These are phyloP conservation scores for Parafenestella ontariensis DNA, from an alignment of 2,329 filamentous ascomycete species.

Conservation along the genomic window DNA sequence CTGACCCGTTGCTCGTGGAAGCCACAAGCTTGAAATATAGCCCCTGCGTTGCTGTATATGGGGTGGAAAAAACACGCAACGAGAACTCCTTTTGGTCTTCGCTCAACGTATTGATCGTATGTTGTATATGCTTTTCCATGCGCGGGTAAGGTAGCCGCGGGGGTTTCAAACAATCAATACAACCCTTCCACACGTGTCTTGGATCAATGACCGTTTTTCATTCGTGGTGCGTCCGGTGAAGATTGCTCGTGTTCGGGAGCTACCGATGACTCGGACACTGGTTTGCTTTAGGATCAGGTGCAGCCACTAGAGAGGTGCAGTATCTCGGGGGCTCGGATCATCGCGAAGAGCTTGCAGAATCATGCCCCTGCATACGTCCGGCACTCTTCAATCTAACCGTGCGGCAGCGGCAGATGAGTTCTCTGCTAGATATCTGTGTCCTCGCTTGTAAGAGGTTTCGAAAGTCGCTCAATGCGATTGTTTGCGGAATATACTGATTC, in stretches of 20 bases:
- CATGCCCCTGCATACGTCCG: conserved; percentile 4
- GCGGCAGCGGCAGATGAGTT: neutral
- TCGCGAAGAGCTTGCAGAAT: conserved; percentile 5
- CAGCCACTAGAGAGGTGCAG: conserved; percentile 20
- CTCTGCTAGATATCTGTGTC: no score
- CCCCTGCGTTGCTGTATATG: conserved; percentile 1
- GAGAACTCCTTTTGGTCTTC: neutral
- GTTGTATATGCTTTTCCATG: neutral
- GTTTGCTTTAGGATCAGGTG: conserved; percentile 17
- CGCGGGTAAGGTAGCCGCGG: neutral
- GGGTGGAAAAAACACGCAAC: conserved; percentile 1
- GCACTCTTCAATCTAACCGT: neutral
- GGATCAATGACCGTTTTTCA: no score
- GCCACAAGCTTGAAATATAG: conserved; percentile 12
- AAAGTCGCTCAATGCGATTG: no score
- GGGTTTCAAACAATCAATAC: neutral
- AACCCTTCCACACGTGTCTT: no score
- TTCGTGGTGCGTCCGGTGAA: neutral
- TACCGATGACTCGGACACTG: conserved; percentile 26
- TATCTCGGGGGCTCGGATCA: conserved; percentile 16
- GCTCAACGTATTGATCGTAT: neutral
- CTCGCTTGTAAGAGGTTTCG: no score
- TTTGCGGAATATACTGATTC: no score
- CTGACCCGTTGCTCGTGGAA: conserved; percentile 28
- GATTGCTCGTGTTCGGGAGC: conserved; percentile 14